A percentile compares a stretch with the other conserved stretches of the same genome.
Evolutionary conservation across 371 early-diverging fungal species (phyloP).

Genomic region (Parasitella parasitica): DNA sequence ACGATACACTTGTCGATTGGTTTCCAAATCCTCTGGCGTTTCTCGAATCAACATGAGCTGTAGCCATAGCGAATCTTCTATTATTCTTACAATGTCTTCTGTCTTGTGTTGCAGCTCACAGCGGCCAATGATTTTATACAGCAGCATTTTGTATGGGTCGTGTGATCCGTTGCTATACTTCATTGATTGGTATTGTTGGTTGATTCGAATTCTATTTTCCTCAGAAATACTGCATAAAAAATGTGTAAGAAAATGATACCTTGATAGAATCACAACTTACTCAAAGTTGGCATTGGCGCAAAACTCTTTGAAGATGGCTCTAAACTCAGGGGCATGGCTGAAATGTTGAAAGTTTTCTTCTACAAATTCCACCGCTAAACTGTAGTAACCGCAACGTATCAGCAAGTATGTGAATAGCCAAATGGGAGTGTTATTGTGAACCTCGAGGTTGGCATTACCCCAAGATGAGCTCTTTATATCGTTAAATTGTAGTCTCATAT

Average conservation of each 20-base stretch:
- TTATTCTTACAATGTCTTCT: conserved; percentile 61
- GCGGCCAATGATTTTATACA: conserved; percentile 87
- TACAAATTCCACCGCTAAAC: conserved; percentile 69
- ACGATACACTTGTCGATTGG: conserved; percentile 54
- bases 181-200: conserved; percentile 59
- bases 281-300: neutral
- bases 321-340: neutral
- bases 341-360: conserved; percentile 47
- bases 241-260: conserved; percentile 39
- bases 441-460: conserved; percentile 26
- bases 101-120: conserved; percentile 71
- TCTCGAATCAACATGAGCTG: conserved; percentile 70
- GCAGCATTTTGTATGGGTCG: conserved; percentile 86
- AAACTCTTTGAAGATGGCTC: neutral
- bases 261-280: conserved; percentile 40
- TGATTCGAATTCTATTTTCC: conserved; percentile 48
- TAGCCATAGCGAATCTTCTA: conserved; percentile 89
- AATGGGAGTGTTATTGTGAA: conserved; percentile 63
- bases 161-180: conserved; percentile 43
- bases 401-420: conserved; percentile 86
- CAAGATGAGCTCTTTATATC: neutral
- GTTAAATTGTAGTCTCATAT: neutral
- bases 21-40: conserved; percentile 32
- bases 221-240: conserved; percentile 34
- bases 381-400: conserved; percentile 68